These are phyloP conservation scores for Phytophthora nicotianae DNA, from an alignment of 352 stramenopile species.

Conservation along the genomic window DNA sequence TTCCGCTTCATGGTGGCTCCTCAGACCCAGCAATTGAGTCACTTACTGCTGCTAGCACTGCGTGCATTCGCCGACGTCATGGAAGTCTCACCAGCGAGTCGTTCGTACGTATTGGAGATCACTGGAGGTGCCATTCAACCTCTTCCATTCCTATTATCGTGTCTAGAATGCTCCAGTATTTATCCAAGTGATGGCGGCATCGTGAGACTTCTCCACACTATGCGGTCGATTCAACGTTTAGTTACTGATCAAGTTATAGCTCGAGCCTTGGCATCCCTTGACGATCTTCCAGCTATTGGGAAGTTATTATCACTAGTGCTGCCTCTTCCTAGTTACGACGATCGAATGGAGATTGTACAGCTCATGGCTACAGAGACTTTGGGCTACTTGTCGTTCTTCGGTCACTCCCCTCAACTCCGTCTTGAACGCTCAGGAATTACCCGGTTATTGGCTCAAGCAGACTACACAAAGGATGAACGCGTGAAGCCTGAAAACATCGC, in stretches of 20 bases:
- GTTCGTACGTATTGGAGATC: slow-evolving; percentile 42
- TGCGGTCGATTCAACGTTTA: slow-evolving; percentile 58
- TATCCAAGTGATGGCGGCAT: slow-evolving; percentile 18
- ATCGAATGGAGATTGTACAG: slow-evolving; percentile 46
- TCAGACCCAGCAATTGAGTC: slow-evolving; percentile 26
- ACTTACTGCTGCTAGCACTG: slow-evolving; percentile 47
- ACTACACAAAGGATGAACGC: slow-evolving; percentile 34
- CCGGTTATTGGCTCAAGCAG: slow-evolving; percentile 49
- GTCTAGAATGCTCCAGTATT: slow-evolving; percentile 40
- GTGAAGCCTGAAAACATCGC: slow-evolving; percentile 41
- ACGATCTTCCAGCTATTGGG: slow-evolving; percentile 38
- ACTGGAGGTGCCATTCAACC: slow-evolving; percentile 33
- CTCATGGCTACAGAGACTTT: slow-evolving; percentile 69
- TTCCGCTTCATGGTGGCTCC: slow-evolving; percentile 62
- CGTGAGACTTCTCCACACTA: slow-evolving; percentile 47
- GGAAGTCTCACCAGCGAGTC: slow-evolving; percentile 50
- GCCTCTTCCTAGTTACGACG: slow-evolving; percentile 19
- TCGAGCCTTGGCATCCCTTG: slow-evolving; percentile 30
- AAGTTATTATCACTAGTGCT: slow-evolving; percentile 35
- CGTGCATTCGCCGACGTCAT: slow-evolving; percentile 61
- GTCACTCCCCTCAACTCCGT: slow-evolving; percentile 40
- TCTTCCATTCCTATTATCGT: slow-evolving; percentile 49
- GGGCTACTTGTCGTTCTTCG: slow-evolving; percentile 68
- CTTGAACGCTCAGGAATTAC: slow-evolving; percentile 40
- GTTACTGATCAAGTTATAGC: slow-evolving; percentile 61